Evolutionary conservation across 306 rosid species (phyloP).

Genomic region (Luffa aegyptiaca): DNA sequence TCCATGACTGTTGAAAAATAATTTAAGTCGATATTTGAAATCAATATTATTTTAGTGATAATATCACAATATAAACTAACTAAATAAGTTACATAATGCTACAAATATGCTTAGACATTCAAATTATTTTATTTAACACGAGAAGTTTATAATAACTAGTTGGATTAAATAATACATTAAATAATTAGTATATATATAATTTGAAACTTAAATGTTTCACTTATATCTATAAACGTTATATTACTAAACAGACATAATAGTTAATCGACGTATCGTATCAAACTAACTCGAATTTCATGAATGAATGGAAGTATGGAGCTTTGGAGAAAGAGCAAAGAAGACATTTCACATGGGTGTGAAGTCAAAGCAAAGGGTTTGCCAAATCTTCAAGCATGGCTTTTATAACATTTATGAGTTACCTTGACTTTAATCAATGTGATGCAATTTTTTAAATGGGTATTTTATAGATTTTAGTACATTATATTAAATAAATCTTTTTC

Average conservation of each 20-base stretch:
- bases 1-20: background rate
- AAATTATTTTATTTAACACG: too few species aligned
- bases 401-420: background rate
- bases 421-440: background rate
- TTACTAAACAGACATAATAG: too few species aligned
- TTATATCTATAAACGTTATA: too few species aligned
- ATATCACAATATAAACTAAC: too few species aligned
- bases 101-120: too few species aligned
- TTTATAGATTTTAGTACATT: background rate
- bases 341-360: background rate
- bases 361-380: background rate
- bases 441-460: background rate
- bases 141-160: too few species aligned
- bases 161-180: background rate
- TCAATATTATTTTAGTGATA: background rate
- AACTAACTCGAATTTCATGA: too few species aligned
- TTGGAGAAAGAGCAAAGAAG: background rate
- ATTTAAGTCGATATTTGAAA: background rate
- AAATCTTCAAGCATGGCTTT: conserved; percentile 3
- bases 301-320: background rate
- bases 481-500: background rate
- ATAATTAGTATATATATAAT: background rate
- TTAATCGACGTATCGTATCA: too few species aligned
- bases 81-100: too few species aligned
- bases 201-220: too few species aligned